phyloP scores from a whole-genome alignment of 106 monocot species.

The Allium cepa region DNA sequence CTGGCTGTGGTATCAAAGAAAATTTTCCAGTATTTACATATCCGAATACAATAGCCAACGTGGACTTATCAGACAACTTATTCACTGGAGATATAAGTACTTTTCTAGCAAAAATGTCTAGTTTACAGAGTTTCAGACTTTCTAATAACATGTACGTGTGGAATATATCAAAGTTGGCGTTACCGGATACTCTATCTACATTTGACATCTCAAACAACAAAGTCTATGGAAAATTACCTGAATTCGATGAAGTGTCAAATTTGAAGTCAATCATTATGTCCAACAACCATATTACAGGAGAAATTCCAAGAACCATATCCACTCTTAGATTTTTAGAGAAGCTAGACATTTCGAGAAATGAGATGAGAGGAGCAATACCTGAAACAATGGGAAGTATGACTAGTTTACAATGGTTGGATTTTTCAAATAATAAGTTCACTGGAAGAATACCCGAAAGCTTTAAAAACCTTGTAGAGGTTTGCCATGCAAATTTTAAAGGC shows the following conservation, averaged over 20 bases:
- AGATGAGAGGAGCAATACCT: constrained; percentile 49
- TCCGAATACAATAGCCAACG: constrained; percentile 24
- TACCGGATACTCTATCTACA: constrained; percentile 25
- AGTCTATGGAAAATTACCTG: constrained; percentile 44
- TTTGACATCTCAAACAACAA: constrained; percentile 59
- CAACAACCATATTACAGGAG: constrained; percentile 44
- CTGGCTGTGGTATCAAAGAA: constrained; percentile 48
- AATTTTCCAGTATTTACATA: constrained; percentile 13
- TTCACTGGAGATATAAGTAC: constrained; percentile 32
- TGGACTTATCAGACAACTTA: constrained; percentile 57
- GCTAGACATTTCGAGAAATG: constrained; percentile 70
- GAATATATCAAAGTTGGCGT: constrained; percentile 15
- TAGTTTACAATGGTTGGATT: constrained; percentile 52
- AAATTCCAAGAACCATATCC: constrained; percentile 52
- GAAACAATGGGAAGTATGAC: constrained; percentile 43
- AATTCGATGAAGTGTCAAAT: constrained; percentile 20
- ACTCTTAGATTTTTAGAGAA: constrained; percentile 29
- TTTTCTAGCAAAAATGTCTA: constrained; percentile 31
- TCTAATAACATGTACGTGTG: constrained; percentile 29
- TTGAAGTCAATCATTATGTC: constrained; percentile 51
- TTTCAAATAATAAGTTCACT: constrained; percentile 46
- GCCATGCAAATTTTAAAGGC: constrained; percentile 63
- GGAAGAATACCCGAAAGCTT: constrained; percentile 63
- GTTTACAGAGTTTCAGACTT: constrained; percentile 24
- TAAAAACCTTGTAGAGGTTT: constrained; percentile 21